Evolutionary conservation across 768 basidiomycete species (phyloP), one percentile per base, ranked within the genome.

Genomic region (Mycena albidolilacea): DNA sequence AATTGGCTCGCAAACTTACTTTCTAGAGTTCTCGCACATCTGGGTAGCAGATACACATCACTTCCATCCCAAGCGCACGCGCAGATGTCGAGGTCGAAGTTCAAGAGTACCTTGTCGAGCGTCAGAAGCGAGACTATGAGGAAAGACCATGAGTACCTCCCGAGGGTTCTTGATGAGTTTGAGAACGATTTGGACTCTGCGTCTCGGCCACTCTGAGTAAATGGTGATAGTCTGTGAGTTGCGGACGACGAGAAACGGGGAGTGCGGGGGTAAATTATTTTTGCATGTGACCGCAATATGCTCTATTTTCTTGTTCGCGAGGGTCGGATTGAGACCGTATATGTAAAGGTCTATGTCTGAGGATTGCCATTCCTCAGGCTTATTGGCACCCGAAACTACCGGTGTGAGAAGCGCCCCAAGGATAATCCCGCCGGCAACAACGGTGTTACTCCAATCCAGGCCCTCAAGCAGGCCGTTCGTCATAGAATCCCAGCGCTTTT

Each of bases 31-130:
- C 76, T 43, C 8, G 52, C 74, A 39, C 63, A 73, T 23, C 76
- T 43, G 6, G 76, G 76, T 2, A 75, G 59, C 57, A 77, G 58
- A 65, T 70, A 73, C 0, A 72, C 69, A 19, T 72, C 64, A 17
- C 41, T 66, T n/a, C 76, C 76, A 37, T 77, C 74, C 48, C 59
- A 77, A 6, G 71, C 74, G 15, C 64, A 48, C 19, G 64, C 76
- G 58, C 76, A 77, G 19, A 72, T 67, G 62, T 77, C 76, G 6
- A 77, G 65, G 44, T 77, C 76, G 37, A 75, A 75, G 44, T 77
- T 75, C 43, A 72, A 43, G 19, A 77, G 58, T 7, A 77, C 71
- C 21, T 75, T 8, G 7, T 14, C 19, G 21, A n/a, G n/a, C 7
- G 50, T n/a, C n/a, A 21, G 14, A 52, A 52, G 8, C 7, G n/a